These are phyloP conservation scores for Carpinus viminea DNA, from an alignment of 306 rosid species.

Conservation along the genomic window DNA sequence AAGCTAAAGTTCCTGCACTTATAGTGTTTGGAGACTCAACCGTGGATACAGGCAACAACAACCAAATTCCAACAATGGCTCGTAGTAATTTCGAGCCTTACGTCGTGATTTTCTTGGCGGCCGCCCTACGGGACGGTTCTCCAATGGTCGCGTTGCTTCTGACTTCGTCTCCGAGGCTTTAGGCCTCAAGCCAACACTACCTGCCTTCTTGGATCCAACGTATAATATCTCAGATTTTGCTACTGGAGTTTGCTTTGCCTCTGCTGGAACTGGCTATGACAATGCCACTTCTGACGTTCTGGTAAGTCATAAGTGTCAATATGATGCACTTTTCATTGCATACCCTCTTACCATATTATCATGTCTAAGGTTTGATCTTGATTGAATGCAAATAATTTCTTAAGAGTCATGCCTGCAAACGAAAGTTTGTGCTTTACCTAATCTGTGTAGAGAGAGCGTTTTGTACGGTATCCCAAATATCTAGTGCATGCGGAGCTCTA, in stretches of 20 bases:
- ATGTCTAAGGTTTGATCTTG: too few species aligned
- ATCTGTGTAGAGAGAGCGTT: too few species aligned
- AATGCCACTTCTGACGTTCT: conserved; percentile 54
- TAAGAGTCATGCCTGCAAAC: too few species aligned
- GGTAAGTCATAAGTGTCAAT: conserved; percentile 43
- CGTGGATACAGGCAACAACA: conserved; percentile 72
- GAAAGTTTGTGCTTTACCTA: too few species aligned
- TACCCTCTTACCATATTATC: background rate
- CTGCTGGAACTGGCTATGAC: conserved; percentile 70
- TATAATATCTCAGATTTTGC: conserved; percentile 53
- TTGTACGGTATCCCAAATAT: too few species aligned
- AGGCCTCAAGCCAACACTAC: conserved; percentile 51
- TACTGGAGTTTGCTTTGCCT: conserved; percentile 71
- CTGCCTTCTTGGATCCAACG: conserved; percentile 62
- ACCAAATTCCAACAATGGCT: conserved; percentile 66
- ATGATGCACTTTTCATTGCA: background rate
- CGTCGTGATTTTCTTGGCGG: conserved; percentile 53
- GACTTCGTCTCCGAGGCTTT: conserved; percentile 59
- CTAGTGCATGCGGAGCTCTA: too few species aligned
- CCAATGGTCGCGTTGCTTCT: conserved; percentile 55
- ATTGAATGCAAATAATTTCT: too few species aligned
- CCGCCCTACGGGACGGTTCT: conserved; percentile 53
- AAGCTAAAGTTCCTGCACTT: conserved; percentile 44
- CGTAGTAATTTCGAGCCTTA: conserved; percentile 61
- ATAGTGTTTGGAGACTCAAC: conserved; percentile 72